Evolutionary conservation across 345 rosid genomes (phyloP).

Genomic region (Eucalyptus tenuipes): DNA sequence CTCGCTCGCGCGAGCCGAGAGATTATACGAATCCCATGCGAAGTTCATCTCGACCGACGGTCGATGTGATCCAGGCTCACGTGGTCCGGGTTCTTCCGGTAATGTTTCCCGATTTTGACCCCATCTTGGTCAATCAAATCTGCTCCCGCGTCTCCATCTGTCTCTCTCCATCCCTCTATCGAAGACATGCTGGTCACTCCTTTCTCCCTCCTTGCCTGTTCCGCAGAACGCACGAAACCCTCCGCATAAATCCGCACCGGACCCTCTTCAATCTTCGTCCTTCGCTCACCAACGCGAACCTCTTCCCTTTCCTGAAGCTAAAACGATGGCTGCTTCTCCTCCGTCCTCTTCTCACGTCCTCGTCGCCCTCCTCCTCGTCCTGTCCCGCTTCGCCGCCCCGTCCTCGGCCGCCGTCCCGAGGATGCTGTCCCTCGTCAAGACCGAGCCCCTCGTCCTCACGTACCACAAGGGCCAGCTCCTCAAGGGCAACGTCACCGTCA

Average conservation of each 20-base stretch:
- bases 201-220: not conserved
- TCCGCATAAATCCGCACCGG: not conserved
- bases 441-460: conserved; percentile 25
- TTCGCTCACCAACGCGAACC: not conserved
- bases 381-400: not conserved
- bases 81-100: not conserved
- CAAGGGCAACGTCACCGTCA: conserved; percentile 36
- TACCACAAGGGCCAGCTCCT: conserved; percentile 51
- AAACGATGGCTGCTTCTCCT: not conserved
- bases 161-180: not conserved
- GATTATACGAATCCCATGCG: not conserved
- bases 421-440: conserved; percentile 16
- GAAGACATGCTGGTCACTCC: not conserved
- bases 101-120: not conserved
- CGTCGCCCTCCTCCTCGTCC: not conserved
- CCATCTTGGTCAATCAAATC: not conserved
- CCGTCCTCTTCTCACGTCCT: not conserved
- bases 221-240: not conserved
- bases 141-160: not conserved
- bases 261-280: not conserved
- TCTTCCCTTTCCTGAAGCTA: not conserved
- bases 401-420: not conserved
- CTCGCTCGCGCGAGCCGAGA: not conserved
- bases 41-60: not conserved
- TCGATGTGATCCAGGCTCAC: not conserved